Percentiles rank a stretch among this genome's conserved stretches.
phyloP scores from a whole-genome alignment of 116 monocot genomes.

The Iris pallida region DNA sequence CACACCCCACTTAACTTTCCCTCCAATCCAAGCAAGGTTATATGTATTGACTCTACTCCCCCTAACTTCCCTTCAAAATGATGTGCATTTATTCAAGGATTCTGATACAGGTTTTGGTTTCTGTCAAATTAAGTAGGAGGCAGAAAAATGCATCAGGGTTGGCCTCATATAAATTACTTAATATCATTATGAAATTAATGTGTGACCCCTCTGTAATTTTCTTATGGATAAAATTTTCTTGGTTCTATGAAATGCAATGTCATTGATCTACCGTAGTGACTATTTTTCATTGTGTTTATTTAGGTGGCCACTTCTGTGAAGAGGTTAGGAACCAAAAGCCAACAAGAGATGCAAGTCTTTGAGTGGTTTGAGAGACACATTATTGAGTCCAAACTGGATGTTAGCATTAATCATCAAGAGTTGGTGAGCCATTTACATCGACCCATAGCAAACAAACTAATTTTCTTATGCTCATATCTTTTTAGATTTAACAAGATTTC shows the following conservation, averaged over 20 bases:
- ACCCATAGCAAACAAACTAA: neutral
- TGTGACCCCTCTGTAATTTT: neutral
- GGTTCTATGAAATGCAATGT: neutral
- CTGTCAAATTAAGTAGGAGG: no score
- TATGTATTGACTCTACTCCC: no score
- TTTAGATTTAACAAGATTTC: no score
- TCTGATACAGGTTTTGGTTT: no score
- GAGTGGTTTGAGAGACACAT: constrained; percentile 81
- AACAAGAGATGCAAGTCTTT: constrained; percentile 43
- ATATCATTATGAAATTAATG: no score
- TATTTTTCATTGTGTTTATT: constrained; percentile 15
- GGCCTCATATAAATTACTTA: no score
- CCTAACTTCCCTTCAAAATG: no score
- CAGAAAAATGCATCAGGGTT: no score
- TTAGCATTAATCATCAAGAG: constrained; percentile 64
- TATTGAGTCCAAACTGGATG: constrained; percentile 56
- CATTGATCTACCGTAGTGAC: neutral
- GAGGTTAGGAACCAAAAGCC: constrained; percentile 29
- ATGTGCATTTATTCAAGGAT: no score
- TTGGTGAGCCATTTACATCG: constrained; percentile 44
- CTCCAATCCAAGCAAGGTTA: no score
- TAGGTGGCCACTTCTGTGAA: constrained; percentile 53
- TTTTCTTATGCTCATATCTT: neutral
- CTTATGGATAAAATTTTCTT: neutral
- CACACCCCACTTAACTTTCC: no score